Base-by-base conservation (phyloP, 495 filamentous ascomycete species). In the Margaritispora aquatica region DNA sequence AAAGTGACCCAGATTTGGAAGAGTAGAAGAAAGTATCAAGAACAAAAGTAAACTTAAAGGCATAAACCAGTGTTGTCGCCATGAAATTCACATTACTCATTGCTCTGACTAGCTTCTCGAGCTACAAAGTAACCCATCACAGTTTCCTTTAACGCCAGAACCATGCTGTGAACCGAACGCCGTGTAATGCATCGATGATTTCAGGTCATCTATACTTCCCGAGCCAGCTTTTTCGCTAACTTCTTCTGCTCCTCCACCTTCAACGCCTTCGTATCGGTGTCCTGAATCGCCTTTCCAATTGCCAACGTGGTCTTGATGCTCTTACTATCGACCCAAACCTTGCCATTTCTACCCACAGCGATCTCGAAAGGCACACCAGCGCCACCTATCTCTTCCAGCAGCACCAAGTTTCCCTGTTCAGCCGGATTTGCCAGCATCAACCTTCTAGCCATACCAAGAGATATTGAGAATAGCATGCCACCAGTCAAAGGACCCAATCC, bases 331-430 rank as follows among this genome's bases (percentile, higher is more conserved):
- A 97, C 86, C 94, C 94, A 97, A 34, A 97, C 81, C 74, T 82
- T 88, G 21, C 94, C 94, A 71, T 98, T 98, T 69, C 92, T 84
- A 22, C 95, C 95, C 24, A 96, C 90, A 2, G 94, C 94, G 59
- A 94, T 85, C 77, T 98, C 94, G 73, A 97, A 98, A 52, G 82
- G 80, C 46, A 93, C 75, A 51, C 86, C 77, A 46, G 84, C 88
- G 65, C 80, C 84, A 17, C 86, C 92, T n/a, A 97, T 73, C 65
- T 91, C 88, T 59, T 96, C 90, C 51, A 97, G 70, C 20, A 97
- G 81, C 26, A 93, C 77, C 2, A 89, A 79, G 38, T 80, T 84
- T 52, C 79, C 84, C 22, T 86, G 83, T 57, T 84, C 80, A 26
- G 77, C 74, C n/a, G 83, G 80, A 57, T 76, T 82, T 8, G 81